These are phyloP conservation scores for Aspergillus uvarum DNA, from an alignment of 2,329 filamentous ascomycete genomes.

Conservation along the genomic window DNA sequence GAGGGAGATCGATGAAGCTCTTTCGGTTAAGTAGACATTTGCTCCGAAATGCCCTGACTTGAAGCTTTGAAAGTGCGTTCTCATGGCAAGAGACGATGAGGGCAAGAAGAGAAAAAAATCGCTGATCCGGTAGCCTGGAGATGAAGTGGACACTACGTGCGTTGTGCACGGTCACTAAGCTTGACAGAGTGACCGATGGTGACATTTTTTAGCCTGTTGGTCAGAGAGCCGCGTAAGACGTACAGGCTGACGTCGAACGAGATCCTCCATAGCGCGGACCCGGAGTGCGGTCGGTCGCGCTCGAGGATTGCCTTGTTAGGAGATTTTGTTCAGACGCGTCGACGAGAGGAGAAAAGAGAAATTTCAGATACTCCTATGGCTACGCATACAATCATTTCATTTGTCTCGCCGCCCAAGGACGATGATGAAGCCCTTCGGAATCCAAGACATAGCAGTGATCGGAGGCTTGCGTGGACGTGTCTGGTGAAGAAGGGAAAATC, in stretches of 20 bases:
- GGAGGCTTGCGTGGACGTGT: not conserved
- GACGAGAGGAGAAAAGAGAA: conserved; percentile 6
- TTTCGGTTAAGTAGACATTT: not conserved
- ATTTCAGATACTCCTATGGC: not conserved
- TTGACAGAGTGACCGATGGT: conserved; percentile 14
- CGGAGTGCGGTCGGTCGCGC: conserved; percentile 1
- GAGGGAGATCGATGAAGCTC: not conserved
- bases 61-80: not conserved
- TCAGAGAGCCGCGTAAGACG: conserved; percentile 26
- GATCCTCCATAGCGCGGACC: conserved; percentile 4
- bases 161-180: conserved; percentile 14
- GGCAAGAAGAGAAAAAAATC: not conserved
- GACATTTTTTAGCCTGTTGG: conserved; percentile 21
- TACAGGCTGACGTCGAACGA: conserved; percentile 13
- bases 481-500: not conserved
- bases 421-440: not conserved
- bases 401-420: not conserved
- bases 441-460: not conserved
- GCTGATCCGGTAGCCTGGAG: not conserved
- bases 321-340: conserved; percentile 4
- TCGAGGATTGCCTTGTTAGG: conserved; percentile 6
- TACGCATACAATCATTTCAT: not conserved
- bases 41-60: not conserved
- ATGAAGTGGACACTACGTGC: conserved; percentile 6
- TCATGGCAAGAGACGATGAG: not conserved